These are phyloP conservation scores for Saccharum officinarum DNA, from an alignment of 176 grass and related monocot species.

Conservation along the genomic window DNA sequence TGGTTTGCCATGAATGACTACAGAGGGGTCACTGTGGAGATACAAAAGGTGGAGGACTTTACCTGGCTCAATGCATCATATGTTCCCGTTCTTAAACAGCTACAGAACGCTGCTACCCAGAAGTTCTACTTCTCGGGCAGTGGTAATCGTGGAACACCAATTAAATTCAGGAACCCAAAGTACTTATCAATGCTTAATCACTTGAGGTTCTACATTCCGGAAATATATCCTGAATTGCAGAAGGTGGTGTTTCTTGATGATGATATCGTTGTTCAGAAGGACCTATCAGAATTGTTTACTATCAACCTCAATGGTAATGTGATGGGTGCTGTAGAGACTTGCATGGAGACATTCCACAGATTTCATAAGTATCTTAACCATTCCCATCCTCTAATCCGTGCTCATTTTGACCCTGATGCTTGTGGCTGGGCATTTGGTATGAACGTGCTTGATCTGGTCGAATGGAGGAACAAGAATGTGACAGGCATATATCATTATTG, in stretches of 20 bases:
- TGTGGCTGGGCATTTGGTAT: constrained; percentile 99
- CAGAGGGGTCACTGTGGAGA: constrained; percentile 79
- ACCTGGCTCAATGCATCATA: constrained; percentile 93
- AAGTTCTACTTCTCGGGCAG: constrained; percentile 93
- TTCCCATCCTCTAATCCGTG: constrained; percentile 91
- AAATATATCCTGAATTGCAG: constrained; percentile 85
- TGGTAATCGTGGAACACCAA: constrained; percentile 66
- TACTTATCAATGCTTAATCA: constrained; percentile 99
- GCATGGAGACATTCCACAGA: constrained; percentile 99
- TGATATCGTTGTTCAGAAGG: constrained; percentile 91
- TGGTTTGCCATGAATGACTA: constrained; percentile 92
- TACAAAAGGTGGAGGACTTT: constrained; percentile 92
- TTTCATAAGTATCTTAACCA: constrained; percentile 99
- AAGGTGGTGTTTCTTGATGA: constrained; percentile 98
- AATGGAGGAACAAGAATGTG: constrained; percentile 95
- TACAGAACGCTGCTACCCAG: constrained; percentile 90
- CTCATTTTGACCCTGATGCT: constrained; percentile 98
- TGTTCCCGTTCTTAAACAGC: constrained; percentile 93
- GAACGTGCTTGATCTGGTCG: constrained; percentile 90
- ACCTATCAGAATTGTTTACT: constrained; percentile 73
- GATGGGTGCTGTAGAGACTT: constrained; percentile 98
- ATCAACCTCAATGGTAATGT: constrained; percentile 93
- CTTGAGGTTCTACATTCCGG: constrained; percentile 93
- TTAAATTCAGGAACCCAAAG: constrained; percentile 99
- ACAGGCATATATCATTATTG: constrained; percentile 99